A percentile compares a stretch with the other conserved stretches of the same genome.
Evolutionary conservation across 768 basidiomycete species (phyloP).

Genomic region (Boletellus sp.): DNA sequence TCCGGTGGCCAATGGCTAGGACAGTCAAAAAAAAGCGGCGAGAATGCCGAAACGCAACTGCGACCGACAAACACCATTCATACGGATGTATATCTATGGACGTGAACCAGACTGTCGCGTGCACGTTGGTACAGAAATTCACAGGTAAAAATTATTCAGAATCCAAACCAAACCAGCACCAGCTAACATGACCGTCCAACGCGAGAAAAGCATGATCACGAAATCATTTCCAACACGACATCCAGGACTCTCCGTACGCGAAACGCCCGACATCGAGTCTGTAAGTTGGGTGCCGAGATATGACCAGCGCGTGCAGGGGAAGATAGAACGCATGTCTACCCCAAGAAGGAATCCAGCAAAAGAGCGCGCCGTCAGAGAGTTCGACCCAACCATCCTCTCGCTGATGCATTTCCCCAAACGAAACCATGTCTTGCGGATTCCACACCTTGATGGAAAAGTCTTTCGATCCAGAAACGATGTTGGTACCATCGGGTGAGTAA

Average conservation of each 20-base stretch:
- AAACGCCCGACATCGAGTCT: constrained; percentile 11
- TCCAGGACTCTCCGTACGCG: constrained; percentile 19
- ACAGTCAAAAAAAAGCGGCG: too few relatives aligned
- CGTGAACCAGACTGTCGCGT: too few relatives aligned
- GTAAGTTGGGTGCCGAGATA: constrained; percentile 8
- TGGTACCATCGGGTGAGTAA: constrained; percentile 16
- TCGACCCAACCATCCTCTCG: constrained; percentile 17
- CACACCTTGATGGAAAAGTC: constrained; percentile 15
- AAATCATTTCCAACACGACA: constrained; percentile 14
- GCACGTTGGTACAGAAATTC: too few relatives aligned
- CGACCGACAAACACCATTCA: too few relatives aligned
- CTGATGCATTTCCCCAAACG: constrained; percentile 4
- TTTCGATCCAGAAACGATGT: constrained; percentile 14
- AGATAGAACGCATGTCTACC: constrained; percentile 17
- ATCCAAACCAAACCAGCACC: background rate
- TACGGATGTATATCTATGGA: too few relatives aligned
- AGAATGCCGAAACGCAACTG: too few relatives aligned
- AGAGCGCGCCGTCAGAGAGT: constrained; percentile 3
- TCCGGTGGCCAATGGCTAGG: too few relatives aligned
- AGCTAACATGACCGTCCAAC: too few relatives aligned
- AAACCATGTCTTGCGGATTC: background rate
- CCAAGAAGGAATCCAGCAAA: constrained; percentile 21
- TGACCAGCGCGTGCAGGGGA: constrained; percentile 13
- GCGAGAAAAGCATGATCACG: too few relatives aligned
- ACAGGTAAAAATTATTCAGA: background rate